Conservation (phyloP, 345 rosid species). For the Combretum micranthum region DNA sequence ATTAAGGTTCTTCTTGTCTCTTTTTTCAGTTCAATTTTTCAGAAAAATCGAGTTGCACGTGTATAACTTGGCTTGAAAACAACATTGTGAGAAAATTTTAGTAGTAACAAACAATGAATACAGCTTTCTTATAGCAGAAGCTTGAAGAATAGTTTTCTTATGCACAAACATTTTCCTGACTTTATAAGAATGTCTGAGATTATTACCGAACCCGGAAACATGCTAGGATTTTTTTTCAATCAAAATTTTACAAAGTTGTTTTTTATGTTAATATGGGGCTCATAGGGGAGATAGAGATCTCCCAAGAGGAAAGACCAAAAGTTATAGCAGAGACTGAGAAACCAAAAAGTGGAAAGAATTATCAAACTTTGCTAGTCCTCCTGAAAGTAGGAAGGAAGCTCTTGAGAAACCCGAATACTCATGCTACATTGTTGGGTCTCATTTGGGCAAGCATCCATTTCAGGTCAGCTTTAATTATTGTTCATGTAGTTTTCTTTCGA, state of each 20-base stretch:
- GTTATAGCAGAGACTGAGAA: conserved; percentile 37
- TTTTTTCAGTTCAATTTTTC: conserved; percentile 1
- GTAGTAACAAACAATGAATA: too few relatives aligned
- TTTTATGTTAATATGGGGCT: not conserved
- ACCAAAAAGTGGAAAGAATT: conserved; percentile 31
- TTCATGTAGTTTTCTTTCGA: not conserved
- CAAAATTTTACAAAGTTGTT: not conserved
- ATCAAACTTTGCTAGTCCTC: conserved; percentile 36
- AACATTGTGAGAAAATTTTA: too few relatives aligned
- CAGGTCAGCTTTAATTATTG: conserved; percentile 31
- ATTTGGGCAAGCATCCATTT: conserved; percentile 77
- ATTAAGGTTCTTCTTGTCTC: conserved; percentile 5
- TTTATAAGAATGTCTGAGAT: too few relatives aligned
- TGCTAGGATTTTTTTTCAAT: not conserved
- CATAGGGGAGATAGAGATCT: conserved; percentile 25
- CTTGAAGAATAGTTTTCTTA: too few relatives aligned
- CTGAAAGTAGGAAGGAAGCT: conserved; percentile 63
- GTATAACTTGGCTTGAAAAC: not conserved
- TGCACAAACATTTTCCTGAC: too few relatives aligned
- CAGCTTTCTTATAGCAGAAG: too few relatives aligned
- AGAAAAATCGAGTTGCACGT: conserved; percentile 2
- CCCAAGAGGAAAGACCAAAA: conserved; percentile 39
- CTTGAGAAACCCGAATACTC: conserved; percentile 65
- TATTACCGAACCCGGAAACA: too few relatives aligned
- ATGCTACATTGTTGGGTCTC: conserved; percentile 61